Evolutionary conservation across 306 rosid species (phyloP), one percentile per base, ranked within the genome.

Genomic region (Fragaria iinumae): DNA sequence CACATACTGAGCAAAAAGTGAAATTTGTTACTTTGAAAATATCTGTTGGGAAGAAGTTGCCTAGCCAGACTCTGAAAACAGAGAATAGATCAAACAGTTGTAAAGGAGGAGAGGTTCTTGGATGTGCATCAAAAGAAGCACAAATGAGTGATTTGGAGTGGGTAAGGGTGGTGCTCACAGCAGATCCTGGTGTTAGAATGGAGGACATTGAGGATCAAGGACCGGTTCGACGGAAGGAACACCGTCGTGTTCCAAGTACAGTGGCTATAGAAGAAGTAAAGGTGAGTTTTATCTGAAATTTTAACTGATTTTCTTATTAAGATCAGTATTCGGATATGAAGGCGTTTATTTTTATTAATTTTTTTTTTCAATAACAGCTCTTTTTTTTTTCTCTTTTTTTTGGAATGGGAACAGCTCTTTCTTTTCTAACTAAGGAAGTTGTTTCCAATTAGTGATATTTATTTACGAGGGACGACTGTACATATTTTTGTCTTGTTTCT

Each of bases 191-290:
- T 75, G 83, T 87, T 80, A 89, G 93, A 85, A 81, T 96, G 94
- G 98, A 91, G 70, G 98, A 96, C 81, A 87, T 93, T 85, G 93
- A 92, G 84, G 90, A 84, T 76, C 92, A 79, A 74, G 87, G 87
- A 69, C 97, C 90, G 29, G 86, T 81, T 32, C 92, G 93, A 70
- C 87, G 91, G 80, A 92, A 86, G 93, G 99, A 96, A 85, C 99
- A 96, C 82, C 97, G 99, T 13, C 93, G 99, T 43, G 97, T 96
- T 82, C 99, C 99, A 77, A 96, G 99, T 83, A 96, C 87, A 27
- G 91, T 96, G 80, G 99, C 99, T 56, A 92, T 96, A 21, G 99
- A 96, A 82, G 99, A 93, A 91, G 98, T 93, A 77, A 96, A 92
- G 96, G 99, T 96, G 79, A 76, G 89, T 71, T 47, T 77, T 79